Evolutionary conservation across 352 stramenopile species (phyloP).

Genomic region (Thraustochytrium sp.): DNA sequence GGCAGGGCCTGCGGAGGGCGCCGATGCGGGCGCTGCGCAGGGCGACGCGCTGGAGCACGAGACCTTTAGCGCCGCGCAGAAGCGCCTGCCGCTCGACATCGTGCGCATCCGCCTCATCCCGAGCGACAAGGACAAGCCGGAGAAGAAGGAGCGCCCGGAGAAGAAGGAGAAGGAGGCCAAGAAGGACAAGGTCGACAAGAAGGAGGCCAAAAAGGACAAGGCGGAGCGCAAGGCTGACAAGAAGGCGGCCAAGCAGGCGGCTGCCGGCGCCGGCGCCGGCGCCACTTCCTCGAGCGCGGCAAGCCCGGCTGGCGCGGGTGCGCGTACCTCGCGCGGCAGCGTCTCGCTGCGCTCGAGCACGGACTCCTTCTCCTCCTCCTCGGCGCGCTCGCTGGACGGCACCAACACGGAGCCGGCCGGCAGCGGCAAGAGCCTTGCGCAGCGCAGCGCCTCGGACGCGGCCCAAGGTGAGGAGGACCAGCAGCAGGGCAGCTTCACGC

Average conservation of each 20-base stretch:
- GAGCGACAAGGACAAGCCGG: conserved; percentile 9
- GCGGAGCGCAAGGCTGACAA: too few species aligned
- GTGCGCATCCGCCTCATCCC: conserved; percentile 27
- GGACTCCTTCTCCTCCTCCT: conserved; percentile 5
- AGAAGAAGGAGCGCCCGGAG: background rate
- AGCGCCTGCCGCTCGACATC: conserved; percentile 34
- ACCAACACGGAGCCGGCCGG: background rate
- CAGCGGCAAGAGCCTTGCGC: too few species aligned
- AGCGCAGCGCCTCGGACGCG: too few species aligned
- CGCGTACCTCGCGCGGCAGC: too few species aligned
- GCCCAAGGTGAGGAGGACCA: too few species aligned
- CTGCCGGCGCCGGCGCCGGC: background rate
- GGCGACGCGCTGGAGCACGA: background rate
- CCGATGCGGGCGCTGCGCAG: background rate
- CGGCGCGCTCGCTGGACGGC: background rate
- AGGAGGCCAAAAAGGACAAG: too few species aligned
- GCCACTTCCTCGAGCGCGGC: too few species aligned
- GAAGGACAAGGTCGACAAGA: background rate
- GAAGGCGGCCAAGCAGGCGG: background rate
- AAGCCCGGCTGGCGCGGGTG: too few species aligned
- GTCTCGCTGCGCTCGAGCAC: background rate
- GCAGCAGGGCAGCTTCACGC: too few species aligned
- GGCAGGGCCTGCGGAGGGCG: background rate
- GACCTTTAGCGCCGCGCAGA: conserved; percentile 16
- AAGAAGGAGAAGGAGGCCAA: background rate